Evolutionary conservation across 1,284 basidiomycete genomes (phyloP).

Genomic region (Melanopsichium pennsylvanicum): DNA sequence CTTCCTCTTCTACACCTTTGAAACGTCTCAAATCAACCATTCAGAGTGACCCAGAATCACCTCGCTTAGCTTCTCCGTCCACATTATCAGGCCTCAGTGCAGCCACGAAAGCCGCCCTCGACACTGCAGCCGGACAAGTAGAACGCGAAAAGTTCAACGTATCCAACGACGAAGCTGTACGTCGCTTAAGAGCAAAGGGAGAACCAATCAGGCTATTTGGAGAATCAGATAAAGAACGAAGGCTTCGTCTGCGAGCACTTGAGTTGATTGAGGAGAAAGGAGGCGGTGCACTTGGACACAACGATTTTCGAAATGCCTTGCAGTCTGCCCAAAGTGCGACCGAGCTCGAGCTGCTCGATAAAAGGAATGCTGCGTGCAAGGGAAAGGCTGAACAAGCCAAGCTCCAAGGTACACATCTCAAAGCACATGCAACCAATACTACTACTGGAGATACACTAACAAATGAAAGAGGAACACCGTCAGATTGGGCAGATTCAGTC

Average conservation of each 20-base stretch:
- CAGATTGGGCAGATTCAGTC: background rate
- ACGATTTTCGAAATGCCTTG: constrained; percentile 92
- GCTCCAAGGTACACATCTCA: too few species aligned
- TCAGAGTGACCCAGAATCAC: too few species aligned
- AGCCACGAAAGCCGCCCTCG: constrained; percentile 15
- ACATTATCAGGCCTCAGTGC: constrained; percentile 5
- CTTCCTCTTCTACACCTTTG: constrained; percentile 1
- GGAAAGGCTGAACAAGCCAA: constrained; percentile 43
- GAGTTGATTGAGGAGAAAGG: constrained; percentile 77
- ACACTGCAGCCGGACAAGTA: constrained; percentile 23
- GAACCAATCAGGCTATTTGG: constrained; percentile 95
- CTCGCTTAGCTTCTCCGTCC: background rate
- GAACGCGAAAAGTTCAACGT: constrained; percentile 76
- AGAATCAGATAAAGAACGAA: constrained; percentile 90
- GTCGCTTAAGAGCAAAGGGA: constrained; percentile 85
- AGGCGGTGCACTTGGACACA: constrained; percentile 49
- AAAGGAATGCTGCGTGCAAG: constrained; percentile 44
- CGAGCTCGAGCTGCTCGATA: constrained; percentile 74
- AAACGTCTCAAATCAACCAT: constrained; percentile 10
- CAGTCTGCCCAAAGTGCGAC: constrained; percentile 77
- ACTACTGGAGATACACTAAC: too few species aligned
- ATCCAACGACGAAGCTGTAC: constrained; percentile 88
- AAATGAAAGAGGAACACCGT: too few species aligned
- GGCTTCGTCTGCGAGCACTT: constrained; percentile 85
- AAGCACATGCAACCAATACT: too few species aligned